Base-by-base conservation (phyloP, 2,329 filamentous ascomycete species). In the Botrytis pseudocinerea region DNA sequence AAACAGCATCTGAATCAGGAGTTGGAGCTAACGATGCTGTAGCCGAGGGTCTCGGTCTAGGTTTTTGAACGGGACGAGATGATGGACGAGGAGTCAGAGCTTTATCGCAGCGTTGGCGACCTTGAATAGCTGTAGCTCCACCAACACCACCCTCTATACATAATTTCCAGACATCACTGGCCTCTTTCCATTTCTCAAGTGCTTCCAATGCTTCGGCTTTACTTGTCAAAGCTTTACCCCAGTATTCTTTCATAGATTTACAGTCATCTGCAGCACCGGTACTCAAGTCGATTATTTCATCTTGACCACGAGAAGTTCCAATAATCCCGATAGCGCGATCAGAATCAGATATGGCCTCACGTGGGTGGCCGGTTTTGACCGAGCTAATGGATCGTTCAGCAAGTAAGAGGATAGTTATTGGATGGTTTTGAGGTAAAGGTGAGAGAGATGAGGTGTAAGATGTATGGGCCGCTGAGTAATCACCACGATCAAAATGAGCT, bases 181-280 rank as follows among this genome's bases (percentile, higher is more conserved):
- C 96, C 69, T 98, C 95, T 4, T 85, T 83, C 95, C 95, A 99
- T 80, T 92, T 93, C 83, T 99, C 96, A 86, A 99, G 92, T 80
- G 97, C 92, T 82, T 99, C 96, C 12, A 98, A 86, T 1, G 94
- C 96, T 83, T 99, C 96, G 0, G 96, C 96, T 84, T 98, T 98
- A 71, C 96, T 92, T 83, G 93, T 95, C 44, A 98, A 84, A 0
- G 95, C 95, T 82, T 98, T 99, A 70, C 94, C 95, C 80, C 92
- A 98, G 75, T 97, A 93, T 28, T 97, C 95, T 76, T 90, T 92
- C 93, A 99, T 97, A 65, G 95, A 92, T 77, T 97, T 96, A 32
- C 85, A 84, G 72, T 91, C 87, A 48, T 90, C 87, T 59, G 83
- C 83, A n/a, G 85, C 83, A n/a, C 86, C 85, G 12, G 84, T 83